These are phyloP conservation scores for Sporisorium sorghi DNA, from an alignment of 1,284 basidiomycete species.

Conservation along the genomic window DNA sequence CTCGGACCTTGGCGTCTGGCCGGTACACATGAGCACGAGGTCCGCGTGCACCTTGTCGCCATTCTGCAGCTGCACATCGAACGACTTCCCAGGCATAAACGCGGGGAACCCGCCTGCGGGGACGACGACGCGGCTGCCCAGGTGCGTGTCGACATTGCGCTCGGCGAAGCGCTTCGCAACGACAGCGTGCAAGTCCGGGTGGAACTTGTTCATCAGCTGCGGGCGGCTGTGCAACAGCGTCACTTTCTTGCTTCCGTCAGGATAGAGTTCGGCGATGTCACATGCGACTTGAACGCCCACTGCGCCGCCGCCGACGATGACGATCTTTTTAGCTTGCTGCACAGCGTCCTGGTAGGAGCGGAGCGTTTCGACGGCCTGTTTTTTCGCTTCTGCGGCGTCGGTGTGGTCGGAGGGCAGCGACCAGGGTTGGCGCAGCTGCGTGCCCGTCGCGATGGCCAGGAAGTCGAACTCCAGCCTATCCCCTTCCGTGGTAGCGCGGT, in stretches of 20 bases:
- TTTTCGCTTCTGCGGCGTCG: constrained; percentile 38
- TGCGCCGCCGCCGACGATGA: constrained; percentile 66
- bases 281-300: constrained; percentile 65
- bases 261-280: constrained; percentile 61
- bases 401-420: constrained; percentile 13
- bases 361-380: constrained; percentile 54
- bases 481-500: neutral
- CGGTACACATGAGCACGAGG: constrained; percentile 50
- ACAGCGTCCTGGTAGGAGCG: constrained; percentile 50
- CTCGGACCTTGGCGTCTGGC: constrained; percentile 44
- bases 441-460: constrained; percentile 47
- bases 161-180: constrained; percentile 22
- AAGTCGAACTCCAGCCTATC: constrained; percentile 39
- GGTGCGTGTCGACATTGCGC: constrained; percentile 10
- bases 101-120: constrained; percentile 21
- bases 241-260: constrained; percentile 25
- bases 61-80: constrained; percentile 30
- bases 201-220: constrained; percentile 50
- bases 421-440: constrained; percentile 32
- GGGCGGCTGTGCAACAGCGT: constrained; percentile 50
- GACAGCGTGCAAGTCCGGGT: constrained; percentile 32
- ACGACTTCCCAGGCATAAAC: constrained; percentile 13
- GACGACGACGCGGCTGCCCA: constrained; percentile 30
- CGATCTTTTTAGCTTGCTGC: constrained; percentile 48
- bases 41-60: constrained; percentile 30